Evolutionary conservation across 1,284 basidiomycete genomes (phyloP).

Genomic region (Flammula alnicola): DNA sequence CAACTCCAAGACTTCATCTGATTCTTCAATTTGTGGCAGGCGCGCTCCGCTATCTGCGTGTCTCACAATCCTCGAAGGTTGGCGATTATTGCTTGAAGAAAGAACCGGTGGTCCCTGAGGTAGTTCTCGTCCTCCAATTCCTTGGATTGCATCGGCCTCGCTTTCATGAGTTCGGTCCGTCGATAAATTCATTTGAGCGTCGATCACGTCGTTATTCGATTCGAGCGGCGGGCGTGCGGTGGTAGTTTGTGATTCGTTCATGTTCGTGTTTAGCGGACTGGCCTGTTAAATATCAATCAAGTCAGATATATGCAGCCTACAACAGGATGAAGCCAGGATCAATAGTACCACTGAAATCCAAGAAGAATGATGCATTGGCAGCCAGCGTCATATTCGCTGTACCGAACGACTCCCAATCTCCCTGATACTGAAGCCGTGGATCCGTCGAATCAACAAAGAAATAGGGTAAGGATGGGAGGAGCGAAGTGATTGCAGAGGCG

Average conservation of each 20-base stretch:
- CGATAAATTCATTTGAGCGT: too few relatives aligned
- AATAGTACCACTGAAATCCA: constrained; percentile 4
- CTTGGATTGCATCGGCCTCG: too few relatives aligned
- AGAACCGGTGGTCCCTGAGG: too few relatives aligned
- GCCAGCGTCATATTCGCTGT: background rate
- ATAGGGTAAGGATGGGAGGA: background rate
- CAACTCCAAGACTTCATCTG: background rate
- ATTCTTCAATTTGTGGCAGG: background rate
- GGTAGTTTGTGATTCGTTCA: too few relatives aligned
- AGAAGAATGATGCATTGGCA: background rate
- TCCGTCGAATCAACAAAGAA: background rate
- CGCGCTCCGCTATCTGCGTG: constrained; percentile 2
- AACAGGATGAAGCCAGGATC: too few relatives aligned
- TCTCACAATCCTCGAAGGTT: background rate
- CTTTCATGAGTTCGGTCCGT: too few relatives aligned
- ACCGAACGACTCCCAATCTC: background rate
- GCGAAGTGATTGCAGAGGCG: background rate
- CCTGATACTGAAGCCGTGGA: background rate
- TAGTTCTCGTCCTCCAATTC: too few relatives aligned
- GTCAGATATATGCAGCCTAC: background rate
- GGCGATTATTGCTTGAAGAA: background rate
- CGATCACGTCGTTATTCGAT: too few relatives aligned
- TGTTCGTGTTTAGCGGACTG: too few relatives aligned
- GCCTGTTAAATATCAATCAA: background rate
- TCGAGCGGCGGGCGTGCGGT: too few relatives aligned